Evolutionary conservation across 73 alveolate species (phyloP), one percentile per base, ranked within the genome.

Genomic region (Paramecium bursaria): DNA sequence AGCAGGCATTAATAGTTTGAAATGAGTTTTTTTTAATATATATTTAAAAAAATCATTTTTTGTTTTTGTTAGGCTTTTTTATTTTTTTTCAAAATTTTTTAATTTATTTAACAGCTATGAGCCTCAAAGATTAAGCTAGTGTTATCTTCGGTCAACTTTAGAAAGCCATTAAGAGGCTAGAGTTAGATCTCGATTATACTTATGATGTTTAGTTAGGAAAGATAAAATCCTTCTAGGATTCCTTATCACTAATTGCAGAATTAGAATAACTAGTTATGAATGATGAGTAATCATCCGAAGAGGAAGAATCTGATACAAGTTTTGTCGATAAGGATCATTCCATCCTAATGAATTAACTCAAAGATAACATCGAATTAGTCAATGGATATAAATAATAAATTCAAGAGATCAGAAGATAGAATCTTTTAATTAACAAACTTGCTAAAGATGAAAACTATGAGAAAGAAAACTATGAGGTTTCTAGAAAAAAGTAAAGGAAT

Each of bases 371-470:
- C 22, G 44, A 67, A 39, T 67, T 67, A 35, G 82, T 67, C 17
- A 67, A 67, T 67, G 82, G 44, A 39, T 67, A 67, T 47, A 67
- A 67, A 42, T 42, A n/a, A 42, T 47, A 67, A 39, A 67, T 67
- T 17, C 44, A 67, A 67, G 82, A 67, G 82, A 67, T 67, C 4
- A 31, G 82, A 67, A 44, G 82, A 30, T 67, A 67, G 50, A 67
- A 67, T 67, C 27, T 39, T 11, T 47, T 67, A 15, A 67, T 67
- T 11, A 67, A 67, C 13, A 67, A 42, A 67, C 44, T 67, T 39
- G 82, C 44, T 33, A 67, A 42, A 67, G 53, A 67, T 4, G 3
- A 57, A 57, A 57, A 67, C 33, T 42, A 31, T 3, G 60, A 67
- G 33, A 39, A 67, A 42, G 82, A 67, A 35, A 67, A 67, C 22